Evolutionary conservation across 1,139 yeast genomes (phyloP), one percentile per base, ranked within the genome.

Genomic region (Hyphopichia buzzinii): DNA sequence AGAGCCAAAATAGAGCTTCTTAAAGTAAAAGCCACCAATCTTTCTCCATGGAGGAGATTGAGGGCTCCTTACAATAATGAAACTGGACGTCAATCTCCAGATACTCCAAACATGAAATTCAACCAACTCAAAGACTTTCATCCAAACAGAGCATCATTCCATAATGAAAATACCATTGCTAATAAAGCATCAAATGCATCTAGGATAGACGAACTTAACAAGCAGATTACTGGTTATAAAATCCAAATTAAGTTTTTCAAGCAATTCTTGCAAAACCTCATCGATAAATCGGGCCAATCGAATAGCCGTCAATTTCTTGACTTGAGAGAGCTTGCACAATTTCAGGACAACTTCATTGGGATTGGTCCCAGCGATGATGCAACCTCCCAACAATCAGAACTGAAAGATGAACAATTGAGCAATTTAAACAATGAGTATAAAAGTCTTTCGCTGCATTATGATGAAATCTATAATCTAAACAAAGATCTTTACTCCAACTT

Each of bases 231-330:
- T 1, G 63, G 71, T 14, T 71, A 68, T 46, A 60, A 64, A 35
- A 66, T 72, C 22, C 75, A 72, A 45, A 59, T 72, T 26, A 58
- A 63, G 45, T 57, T 71, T 36, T 64, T 69, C 55, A 65, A 64
- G 43, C 67, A 65, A 38, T 70, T 70, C 36, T 47, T 72, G 3
- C 74, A 66, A 36, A 59, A 57, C 33, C 42, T 67, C 35, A 65
- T 56, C 21, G 76, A 50, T 45, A 62, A 44, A 44, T 54, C 47
- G 24, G 10, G 12, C 5, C 26, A 19, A 13, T 14, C 23, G 29
- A 44, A 41, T 17, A 43, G 48, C 7, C 14, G 16, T 13, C 27
- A 42, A 27, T 27, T 34, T 31, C 27, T 50, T 35, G 65, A 48
- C 50, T 50, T 44, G 28, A 47, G 37, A 16, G 67, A 61, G 21